Base-by-base conservation (phyloP, 1,284 basidiomycete species). In the Marasmius fiardii region DNA sequence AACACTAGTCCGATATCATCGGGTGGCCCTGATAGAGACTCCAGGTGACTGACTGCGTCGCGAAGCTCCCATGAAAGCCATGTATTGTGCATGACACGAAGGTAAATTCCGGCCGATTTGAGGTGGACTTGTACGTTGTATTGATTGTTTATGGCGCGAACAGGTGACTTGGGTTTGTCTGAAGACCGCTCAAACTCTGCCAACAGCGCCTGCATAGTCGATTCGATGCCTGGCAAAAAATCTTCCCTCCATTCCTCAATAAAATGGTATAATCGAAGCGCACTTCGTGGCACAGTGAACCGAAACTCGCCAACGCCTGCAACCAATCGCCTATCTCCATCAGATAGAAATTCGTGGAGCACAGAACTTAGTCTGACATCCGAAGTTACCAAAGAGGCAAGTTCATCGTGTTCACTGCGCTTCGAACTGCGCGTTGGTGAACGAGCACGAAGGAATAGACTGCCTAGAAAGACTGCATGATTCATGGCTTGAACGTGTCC, bases 1-100 rank as follows among this genome's bases (percentile, higher is more conserved):
- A 88, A 86, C 2, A 75, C 67, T 57, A 78, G 70, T 4, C 64
- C 67, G 33, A 66, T 59, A 34, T 68, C 72, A n/a, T 70, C 68
- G 35, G 68, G 65, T 6, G 70, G 58, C 37, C 67, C 60, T 28
- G 68, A 68, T 2, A 75, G 69, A 12, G 79, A 74, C 41, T 78
- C 74, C 23, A 77, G 45, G 63, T 83, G 83, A 1, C 69, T 70
- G 6, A 81, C 68, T 0, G 75, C 77, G 50, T 81, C 72, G 53
- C 78, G 71, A 12, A 85, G 70, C 55, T 84, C 80, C 88, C 86
- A 91, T 16, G 86, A 83, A 23, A 92, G 68, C 90, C 90, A 93
- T 1, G 89, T 92, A 16, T 88, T 89, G 59, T 85, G 88, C 86
- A 92, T 90, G 44, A 92, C 83, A 63, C 91, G 90, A 1, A 92